A percentile compares a stretch with the other conserved stretches of the same genome.
These are phyloP conservation scores for Helotiales sp. DNA, from an alignment of 2,329 filamentous ascomycete genomes.

Conservation along the genomic window DNA sequence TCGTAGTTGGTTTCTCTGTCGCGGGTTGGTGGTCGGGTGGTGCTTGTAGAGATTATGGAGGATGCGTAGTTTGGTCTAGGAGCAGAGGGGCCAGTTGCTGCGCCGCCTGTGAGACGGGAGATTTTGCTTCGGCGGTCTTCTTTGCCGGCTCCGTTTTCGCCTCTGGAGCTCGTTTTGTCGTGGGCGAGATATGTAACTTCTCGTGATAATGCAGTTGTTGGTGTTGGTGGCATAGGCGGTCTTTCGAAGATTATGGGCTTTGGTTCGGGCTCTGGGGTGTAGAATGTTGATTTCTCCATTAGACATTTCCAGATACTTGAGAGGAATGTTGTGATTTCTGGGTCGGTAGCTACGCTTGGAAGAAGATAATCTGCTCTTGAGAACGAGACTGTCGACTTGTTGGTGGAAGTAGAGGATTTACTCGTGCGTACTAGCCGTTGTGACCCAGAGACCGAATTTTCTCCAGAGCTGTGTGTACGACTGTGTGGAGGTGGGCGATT, in stretches of 20 bases:
- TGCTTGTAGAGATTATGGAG: slow-evolving; percentile 1
- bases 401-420: neutral
- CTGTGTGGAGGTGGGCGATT: too few species aligned
- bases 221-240: slow-evolving; percentile 11
- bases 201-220: slow-evolving; percentile 4
- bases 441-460: neutral
- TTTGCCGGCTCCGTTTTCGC: too few species aligned
- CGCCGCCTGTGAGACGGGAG: slow-evolving; percentile 14
- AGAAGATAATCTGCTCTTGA: slow-evolving; percentile 56
- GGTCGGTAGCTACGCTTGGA: slow-evolving; percentile 52
- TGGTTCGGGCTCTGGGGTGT: slow-evolving; percentile 41
- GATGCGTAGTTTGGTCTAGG: neutral
- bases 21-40: neutral
- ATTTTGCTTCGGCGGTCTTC: slow-evolving; percentile 17
- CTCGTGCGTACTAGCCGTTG: neutral
- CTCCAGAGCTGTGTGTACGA: neutral
- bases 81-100: neutral
- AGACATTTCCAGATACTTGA: slow-evolving; percentile 52
- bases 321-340: slow-evolving; percentile 55
- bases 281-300: slow-evolving; percentile 46
- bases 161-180: too few species aligned
- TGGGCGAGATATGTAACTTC: too few species aligned
- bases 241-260: slow-evolving; percentile 22
- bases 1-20: neutral
- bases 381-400: slow-evolving; percentile 39